Evolutionary conservation across 202 grass and related monocot genomes (phyloP).

Genomic region (Schoenoplectus tabernaemontani): DNA sequence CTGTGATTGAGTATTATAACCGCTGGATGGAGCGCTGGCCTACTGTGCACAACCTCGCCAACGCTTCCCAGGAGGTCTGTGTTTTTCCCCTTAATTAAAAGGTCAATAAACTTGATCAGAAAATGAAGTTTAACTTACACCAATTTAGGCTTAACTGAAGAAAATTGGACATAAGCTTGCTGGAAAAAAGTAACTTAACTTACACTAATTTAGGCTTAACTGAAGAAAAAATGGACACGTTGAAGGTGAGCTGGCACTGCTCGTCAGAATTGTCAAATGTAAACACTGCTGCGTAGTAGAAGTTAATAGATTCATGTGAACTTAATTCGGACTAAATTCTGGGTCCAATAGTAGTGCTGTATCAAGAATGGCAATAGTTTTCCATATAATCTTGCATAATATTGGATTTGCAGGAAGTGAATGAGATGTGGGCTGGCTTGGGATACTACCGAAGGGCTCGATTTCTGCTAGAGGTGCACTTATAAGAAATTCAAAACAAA

Average conservation of each 20-base stretch:
- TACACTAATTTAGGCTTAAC: not conserved
- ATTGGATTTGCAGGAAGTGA: slow-evolving; percentile 62
- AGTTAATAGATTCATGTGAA: not conserved
- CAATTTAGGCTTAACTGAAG: too few relatives aligned
- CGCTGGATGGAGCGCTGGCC: slow-evolving; percentile 94
- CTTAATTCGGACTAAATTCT: not conserved
- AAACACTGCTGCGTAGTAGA: not conserved
- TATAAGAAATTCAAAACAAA: not conserved
- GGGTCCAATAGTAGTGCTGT: not conserved
- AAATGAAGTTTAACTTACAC: not conserved
- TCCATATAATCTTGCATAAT: not conserved
- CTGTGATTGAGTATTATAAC: slow-evolving; percentile 75
- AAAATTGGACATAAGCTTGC: too few relatives aligned
- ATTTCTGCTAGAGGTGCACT: slow-evolving; percentile 71
- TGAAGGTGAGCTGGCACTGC: not conserved
- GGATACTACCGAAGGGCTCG: slow-evolving; percentile 95
- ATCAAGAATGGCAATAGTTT: not conserved
- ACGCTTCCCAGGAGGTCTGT: slow-evolving; percentile 77
- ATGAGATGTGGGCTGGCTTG: slow-evolving; percentile 94
- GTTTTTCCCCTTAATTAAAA: too few relatives aligned
- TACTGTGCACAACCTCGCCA: slow-evolving; percentile 63
- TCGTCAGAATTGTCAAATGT: not conserved
- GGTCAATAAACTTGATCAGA: not conserved
- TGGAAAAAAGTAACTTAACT: too few relatives aligned
- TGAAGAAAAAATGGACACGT: not conserved